Evolutionary conservation across 768 basidiomycete species (phyloP).

Genomic region (Pholiota microspora): DNA sequence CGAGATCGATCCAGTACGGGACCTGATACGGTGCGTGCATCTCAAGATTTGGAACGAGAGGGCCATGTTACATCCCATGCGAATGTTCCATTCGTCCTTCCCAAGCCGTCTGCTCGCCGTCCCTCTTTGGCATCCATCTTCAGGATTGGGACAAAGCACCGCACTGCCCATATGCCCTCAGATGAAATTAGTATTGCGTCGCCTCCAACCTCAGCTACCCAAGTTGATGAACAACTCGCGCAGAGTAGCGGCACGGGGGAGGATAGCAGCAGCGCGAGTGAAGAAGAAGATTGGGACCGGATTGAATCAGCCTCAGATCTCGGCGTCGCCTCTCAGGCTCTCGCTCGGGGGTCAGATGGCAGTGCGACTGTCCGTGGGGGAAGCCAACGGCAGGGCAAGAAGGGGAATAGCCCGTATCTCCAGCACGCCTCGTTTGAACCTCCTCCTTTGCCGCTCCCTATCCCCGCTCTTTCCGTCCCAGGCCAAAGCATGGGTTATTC

Average conservation of each 20-base stretch:
- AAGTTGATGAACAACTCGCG: neutral
- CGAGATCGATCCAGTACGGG: constrained; percentile 54
- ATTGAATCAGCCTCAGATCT: constrained; percentile 69
- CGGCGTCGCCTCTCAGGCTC: constrained; percentile 36
- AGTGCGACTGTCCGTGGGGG: constrained; percentile 30
- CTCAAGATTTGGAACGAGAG: constrained; percentile 13
- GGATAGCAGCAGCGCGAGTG: constrained; percentile 20
- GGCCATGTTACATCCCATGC: constrained; percentile 19
- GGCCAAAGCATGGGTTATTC: constrained; percentile 5
- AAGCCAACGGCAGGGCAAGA: constrained; percentile 13
- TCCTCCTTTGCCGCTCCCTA: constrained; percentile 13
- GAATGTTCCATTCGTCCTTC: constrained; percentile 35
- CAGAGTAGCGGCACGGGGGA: constrained; percentile 10
- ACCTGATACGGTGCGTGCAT: constrained; percentile 45
- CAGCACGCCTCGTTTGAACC: constrained; percentile 24
- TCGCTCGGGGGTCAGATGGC: constrained; percentile 15
- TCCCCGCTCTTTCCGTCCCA: neutral
- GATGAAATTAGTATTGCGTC: neutral
- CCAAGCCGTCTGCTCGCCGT: constrained; percentile 66
- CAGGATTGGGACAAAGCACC: constrained; percentile 54
- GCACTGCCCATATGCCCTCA: neutral
- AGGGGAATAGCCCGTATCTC: constrained; percentile 22
- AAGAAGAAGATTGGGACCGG: constrained; percentile 83
- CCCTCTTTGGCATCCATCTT: constrained; percentile 84
- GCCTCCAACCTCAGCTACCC: neutral